Evolutionary conservation across 257 asterid species (phyloP).

Genomic region (Ophiorrhiza pumila): DNA sequence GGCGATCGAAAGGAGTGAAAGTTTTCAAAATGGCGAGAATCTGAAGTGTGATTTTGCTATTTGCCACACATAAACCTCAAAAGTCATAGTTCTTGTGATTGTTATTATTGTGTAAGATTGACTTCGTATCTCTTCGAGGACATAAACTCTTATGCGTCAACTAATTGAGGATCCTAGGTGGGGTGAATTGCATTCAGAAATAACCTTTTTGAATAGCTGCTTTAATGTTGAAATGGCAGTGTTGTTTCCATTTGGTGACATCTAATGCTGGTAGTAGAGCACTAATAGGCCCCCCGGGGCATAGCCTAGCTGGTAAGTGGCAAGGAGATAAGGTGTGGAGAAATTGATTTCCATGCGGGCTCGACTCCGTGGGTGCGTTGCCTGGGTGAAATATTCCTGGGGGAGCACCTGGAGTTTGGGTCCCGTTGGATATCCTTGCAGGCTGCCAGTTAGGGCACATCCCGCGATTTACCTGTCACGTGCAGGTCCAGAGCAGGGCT

Average conservation of each 20-base stretch:
- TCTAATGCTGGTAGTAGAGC: background rate
- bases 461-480: no score
- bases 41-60: background rate
- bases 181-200: background rate
- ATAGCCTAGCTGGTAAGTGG: no score
- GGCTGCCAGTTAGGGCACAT: no score
- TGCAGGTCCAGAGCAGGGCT: no score
- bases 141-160: background rate
- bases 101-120: background rate
- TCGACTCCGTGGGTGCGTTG: no score
- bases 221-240: background rate
- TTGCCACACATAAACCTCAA: background rate
- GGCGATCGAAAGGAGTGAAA: background rate
- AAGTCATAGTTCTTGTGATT: background rate
- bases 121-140: background rate
- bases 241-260: background rate
- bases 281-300: no score
- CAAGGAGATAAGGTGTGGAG: no score
- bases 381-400: no score
- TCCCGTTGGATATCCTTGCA: no score
- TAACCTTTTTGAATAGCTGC: background rate
- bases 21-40: background rate
- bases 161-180: background rate
- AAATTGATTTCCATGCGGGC: no score
- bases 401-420: no score